Evolutionary conservation across 2,329 filamentous ascomycete species (phyloP).

Genomic region (Bipolaris gigantea): DNA sequence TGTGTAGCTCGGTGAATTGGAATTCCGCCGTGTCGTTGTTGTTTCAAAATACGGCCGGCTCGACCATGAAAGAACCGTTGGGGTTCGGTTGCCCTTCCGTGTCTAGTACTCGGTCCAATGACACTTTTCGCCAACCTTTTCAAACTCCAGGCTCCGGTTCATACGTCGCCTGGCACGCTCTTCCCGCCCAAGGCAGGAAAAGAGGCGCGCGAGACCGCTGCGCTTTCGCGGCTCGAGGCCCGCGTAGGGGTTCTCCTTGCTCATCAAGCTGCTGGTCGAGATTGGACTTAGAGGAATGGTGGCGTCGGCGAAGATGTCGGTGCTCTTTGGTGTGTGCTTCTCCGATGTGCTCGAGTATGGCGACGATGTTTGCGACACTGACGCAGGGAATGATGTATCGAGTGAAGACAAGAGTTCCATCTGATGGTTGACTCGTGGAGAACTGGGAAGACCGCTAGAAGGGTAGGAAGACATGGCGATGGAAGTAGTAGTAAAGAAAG

Average conservation of each 20-base stretch:
- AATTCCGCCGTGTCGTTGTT: not conserved
- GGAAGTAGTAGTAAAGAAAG: not conserved
- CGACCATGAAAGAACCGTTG: not conserved
- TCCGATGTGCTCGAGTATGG: slow-evolving; percentile 21
- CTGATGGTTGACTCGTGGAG: slow-evolving; percentile 26
- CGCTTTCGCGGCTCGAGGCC: slow-evolving; percentile 36
- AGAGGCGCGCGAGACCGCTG: slow-evolving; percentile 34
- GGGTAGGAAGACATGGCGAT: slow-evolving; percentile 21
- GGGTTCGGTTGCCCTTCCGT: not conserved
- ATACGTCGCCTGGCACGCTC: slow-evolving; percentile 32
- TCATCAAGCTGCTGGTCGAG: slow-evolving; percentile 19
- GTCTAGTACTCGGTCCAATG: slow-evolving; percentile 40
- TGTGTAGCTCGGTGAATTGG: not conserved
- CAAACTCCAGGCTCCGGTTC: slow-evolving; percentile 27
- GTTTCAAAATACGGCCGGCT: slow-evolving; percentile 4
- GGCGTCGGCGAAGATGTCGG: slow-evolving; percentile 39
- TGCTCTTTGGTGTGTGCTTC: slow-evolving; percentile 17
- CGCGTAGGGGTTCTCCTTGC: slow-evolving; percentile 24
- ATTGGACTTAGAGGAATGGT: slow-evolving; percentile 40
- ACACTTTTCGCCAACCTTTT: slow-evolving; percentile 35
- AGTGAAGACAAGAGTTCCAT: slow-evolving; percentile 26
- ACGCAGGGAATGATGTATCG: slow-evolving; percentile 23
- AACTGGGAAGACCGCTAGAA: slow-evolving; percentile 27
- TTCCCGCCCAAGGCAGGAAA: slow-evolving; percentile 41
- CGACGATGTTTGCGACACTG: slow-evolving; percentile 13